Conservation (phyloP, 2,329 filamentous ascomycete species). For the Penicillium oxalicum region DNA sequence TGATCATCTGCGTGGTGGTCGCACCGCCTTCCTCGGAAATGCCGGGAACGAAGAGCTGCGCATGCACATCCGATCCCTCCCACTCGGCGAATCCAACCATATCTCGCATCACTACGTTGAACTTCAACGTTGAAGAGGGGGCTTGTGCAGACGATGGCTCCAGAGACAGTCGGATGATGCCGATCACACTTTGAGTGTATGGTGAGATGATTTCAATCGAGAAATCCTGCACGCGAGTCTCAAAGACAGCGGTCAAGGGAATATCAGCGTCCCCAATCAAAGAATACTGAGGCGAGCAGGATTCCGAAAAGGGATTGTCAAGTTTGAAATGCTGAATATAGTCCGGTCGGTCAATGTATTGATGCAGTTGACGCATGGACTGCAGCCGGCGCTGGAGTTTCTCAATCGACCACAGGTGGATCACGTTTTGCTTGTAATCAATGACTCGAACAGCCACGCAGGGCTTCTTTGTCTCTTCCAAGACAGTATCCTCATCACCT, state of each 20-base stretch:
- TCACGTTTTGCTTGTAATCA: constrained; percentile 78
- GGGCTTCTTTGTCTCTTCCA: constrained; percentile 78
- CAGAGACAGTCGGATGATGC: constrained; percentile 81
- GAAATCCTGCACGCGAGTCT: constrained; percentile 91
- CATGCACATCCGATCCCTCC: constrained; percentile 92
- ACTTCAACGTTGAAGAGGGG: constrained; percentile 87
- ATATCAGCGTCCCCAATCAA: constrained; percentile 90
- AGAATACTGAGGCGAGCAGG: constrained; percentile 86
- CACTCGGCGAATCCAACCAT: constrained; percentile 90
- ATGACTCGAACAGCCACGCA: constrained; percentile 86
- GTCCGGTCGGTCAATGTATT: constrained; percentile 91
- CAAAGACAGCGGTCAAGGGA: constrained; percentile 85
- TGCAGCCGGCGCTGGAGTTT: constrained; percentile 83
- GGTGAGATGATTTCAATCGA: constrained; percentile 84
- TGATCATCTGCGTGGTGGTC: constrained; percentile 91
- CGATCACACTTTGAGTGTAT: constrained; percentile 84
- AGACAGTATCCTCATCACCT: constrained; percentile 73
- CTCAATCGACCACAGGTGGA: constrained; percentile 89
- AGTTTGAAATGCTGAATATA: constrained; percentile 89
- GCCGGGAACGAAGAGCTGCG: constrained; percentile 90
- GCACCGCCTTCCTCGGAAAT: constrained; percentile 84
- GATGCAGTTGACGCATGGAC: constrained; percentile 93
- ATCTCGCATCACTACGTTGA: constrained; percentile 98
- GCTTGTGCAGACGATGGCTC: constrained; percentile 92
- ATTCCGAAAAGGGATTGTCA: constrained; percentile 87